Base-by-base conservation (phyloP, 306 rosid genomes). In the Betula pendula region DNA sequence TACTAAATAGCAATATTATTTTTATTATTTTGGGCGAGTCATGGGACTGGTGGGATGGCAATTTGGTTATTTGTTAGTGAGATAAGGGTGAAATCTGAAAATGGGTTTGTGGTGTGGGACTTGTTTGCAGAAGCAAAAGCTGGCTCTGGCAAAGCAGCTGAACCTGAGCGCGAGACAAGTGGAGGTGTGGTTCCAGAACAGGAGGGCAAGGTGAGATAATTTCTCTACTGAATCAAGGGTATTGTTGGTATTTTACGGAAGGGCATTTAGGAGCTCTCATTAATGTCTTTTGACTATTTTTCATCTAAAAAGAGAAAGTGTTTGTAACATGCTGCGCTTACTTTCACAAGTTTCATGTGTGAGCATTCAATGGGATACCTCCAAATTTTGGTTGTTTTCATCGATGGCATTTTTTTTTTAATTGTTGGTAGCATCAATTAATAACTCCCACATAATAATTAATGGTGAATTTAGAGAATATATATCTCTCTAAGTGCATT, bases 121-220 rank as follows among this genome's bases (percentile, higher is more conserved):
- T 51, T 35, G 2, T 45, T n/a, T 72, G 33, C 87, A 95, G 98
- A 95, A 87, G 76, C 97, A 92, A 87, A 95, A 95, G 91, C 96
- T 85, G 84, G 96, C 88, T 42, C 82, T 95, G 89, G 97, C 97
- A 16, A 86, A 86, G 81, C 91, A 79, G 60, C 77, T 95, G 97
- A 90, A 83, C 85, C 89, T 95, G 83, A 86, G 81, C 77, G 87
- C 97, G 1, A 89, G 98, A 62, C 98, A 95, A 80, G 97, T 95
- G 87, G 98, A 92, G 85, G 98, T 95, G 83, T 95, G 98, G 97
- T 95, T 95, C 76, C 98, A 95, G 79, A 95, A 92, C 89, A 77
- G 96, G 65, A 88, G 97, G 84, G 96, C 97, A 87, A 88, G 97
- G 97, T 92, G 79, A 88, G 92, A 10, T 12, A 74, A 53, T 16